phyloP scores from a whole-genome alignment of 371 early-diverging fungal species.

The Cokeromyces recurvatus region DNA sequence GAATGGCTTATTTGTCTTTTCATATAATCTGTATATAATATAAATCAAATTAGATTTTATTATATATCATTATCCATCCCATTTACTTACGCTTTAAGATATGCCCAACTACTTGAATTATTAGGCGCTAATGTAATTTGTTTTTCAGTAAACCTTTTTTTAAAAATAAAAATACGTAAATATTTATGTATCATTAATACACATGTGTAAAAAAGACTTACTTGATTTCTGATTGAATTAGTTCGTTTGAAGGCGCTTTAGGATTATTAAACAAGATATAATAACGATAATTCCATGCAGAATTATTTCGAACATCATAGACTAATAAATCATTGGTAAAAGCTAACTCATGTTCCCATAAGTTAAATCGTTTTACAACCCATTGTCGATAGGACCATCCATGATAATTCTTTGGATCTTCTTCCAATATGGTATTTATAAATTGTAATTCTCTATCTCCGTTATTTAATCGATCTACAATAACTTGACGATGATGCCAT shows the following conservation, averaged over 20 bases:
- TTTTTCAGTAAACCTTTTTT: conserved; percentile 50
- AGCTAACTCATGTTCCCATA: conserved; percentile 75
- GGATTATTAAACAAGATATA: conserved; percentile 63
- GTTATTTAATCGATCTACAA: conserved; percentile 64
- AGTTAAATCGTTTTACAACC: conserved; percentile 71
- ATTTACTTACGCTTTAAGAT: conserved; percentile 60
- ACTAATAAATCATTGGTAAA: conserved; percentile 67
- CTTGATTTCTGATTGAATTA: conserved; percentile 59
- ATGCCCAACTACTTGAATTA: conserved; percentile 91
- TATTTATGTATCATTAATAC: too few species aligned
- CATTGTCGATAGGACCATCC: conserved; percentile 95
- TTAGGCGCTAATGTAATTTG: conserved; percentile 77
- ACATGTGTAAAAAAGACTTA: too few species aligned
- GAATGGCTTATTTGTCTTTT: conserved; percentile 34
- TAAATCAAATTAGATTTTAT: too few species aligned
- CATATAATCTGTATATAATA: conserved; percentile 50
- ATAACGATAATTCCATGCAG: conserved; percentile 96
- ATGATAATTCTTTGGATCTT: conserved; percentile 97
- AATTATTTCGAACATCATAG: conserved; percentile 93
- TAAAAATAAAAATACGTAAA: too few species aligned
- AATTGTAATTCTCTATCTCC: conserved; percentile 61
- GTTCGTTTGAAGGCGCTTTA: conserved; percentile 28
- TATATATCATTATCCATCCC: neutral
- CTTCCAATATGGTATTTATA: conserved; percentile 61
- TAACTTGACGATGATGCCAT: conserved; percentile 90